A percentile compares a stretch with the other conserved stretches of the same genome.
Evolutionary conservation across 2,329 filamentous ascomycete genomes (phyloP).

Genomic region (Ceratocystis colombiana): DNA sequence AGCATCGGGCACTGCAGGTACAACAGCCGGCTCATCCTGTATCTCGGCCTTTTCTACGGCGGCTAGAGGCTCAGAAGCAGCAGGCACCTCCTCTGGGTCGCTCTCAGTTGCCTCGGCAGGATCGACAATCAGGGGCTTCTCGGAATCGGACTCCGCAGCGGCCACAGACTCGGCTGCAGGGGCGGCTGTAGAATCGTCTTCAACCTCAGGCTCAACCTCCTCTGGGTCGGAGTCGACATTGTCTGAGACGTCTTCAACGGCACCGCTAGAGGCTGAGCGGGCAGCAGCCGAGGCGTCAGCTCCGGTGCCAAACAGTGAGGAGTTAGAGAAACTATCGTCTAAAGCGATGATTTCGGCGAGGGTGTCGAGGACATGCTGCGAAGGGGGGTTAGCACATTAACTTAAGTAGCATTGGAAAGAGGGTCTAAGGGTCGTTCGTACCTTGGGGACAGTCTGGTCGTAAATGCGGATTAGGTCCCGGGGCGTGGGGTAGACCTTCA

Average conservation of each 20-base stretch:
- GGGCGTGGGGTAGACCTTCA: slow-evolving; percentile 95
- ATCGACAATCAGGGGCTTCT: slow-evolving; percentile 6
- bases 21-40: neutral
- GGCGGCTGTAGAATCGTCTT: neutral
- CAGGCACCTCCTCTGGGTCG: slow-evolving; percentile 13
- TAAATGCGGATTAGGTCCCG: slow-evolving; percentile 92
- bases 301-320: slow-evolving; percentile 36
- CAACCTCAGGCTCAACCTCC: slow-evolving; percentile 22
- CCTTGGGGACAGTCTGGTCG: slow-evolving; percentile 97
- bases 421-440: slow-evolving; percentile 33
- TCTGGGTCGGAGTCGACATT: slow-evolving; percentile 27
- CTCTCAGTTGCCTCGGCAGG: slow-evolving; percentile 4
- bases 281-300: slow-evolving; percentile 26
- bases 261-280: slow-evolving; percentile 33
- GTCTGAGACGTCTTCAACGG: slow-evolving; percentile 42
- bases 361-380: slow-evolving; percentile 79
- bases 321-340: slow-evolving; percentile 58
- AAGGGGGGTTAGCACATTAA: neutral
- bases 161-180: neutral
- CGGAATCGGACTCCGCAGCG: neutral
- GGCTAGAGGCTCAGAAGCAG: slow-evolving; percentile 1
- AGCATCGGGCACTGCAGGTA: slow-evolving; percentile 9
- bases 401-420: neutral
- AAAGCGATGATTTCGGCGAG: slow-evolving; percentile 96
- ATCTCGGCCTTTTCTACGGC: slow-evolving; percentile 2